Evolutionary conservation across 2,329 filamentous ascomycete species (phyloP).

Genomic region (Lizonia empirigonia): DNA sequence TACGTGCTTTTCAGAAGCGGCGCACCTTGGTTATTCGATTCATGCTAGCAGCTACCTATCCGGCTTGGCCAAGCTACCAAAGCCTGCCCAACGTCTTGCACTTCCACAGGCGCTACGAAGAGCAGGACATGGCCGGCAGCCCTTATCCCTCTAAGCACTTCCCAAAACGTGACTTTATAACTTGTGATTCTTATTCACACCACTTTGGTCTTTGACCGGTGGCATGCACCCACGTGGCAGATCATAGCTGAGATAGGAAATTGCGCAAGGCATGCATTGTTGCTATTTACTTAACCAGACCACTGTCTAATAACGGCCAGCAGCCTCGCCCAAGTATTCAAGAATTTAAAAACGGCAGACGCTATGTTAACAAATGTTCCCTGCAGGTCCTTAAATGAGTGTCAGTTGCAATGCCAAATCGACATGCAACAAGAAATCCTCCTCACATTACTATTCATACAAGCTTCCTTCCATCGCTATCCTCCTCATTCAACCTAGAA

Average conservation of each 20-base stretch:
- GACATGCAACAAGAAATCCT: neutral
- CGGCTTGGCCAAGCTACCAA: neutral
- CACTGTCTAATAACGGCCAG: neutral
- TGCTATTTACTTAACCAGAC: neutral
- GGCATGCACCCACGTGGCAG: no score
- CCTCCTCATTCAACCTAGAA: neutral
- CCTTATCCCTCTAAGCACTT: no score
- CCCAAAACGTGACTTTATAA: no score
- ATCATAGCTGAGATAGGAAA: neutral
- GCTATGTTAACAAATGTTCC: neutral
- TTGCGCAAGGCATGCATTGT: neutral
- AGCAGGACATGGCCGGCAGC: neutral
- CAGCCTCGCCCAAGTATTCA: neutral
- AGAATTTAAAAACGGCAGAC: neutral
- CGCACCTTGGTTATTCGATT: neutral
- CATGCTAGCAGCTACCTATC: neutral
- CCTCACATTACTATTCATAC: neutral
- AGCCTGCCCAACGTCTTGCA: neutral
- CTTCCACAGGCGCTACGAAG: neutral
- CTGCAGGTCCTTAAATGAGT: slow-evolving; percentile 10
- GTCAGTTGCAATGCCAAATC: no score
- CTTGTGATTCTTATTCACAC: neutral
- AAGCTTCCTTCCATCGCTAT: neutral
- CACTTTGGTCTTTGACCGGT: no score
- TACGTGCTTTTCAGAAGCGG: no score